Conservation (phyloP, 2,329 filamentous ascomycete species). For the Colletotrichum sp. region DNA sequence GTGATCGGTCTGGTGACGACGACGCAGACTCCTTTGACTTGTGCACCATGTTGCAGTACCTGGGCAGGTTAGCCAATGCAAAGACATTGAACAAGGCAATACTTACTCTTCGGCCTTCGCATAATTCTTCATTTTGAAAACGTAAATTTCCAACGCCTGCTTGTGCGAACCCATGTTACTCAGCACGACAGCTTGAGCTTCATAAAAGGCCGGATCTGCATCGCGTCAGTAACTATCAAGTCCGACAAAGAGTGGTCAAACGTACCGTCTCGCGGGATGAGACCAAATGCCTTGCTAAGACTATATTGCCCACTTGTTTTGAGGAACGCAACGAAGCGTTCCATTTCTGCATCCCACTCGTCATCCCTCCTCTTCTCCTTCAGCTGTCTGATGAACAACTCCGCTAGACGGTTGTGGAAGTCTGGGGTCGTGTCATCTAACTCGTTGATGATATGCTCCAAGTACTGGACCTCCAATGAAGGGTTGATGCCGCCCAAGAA, state of each 20-base stretch:
- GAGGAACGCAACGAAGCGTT: conserved; percentile 76
- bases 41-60: conserved; percentile 89
- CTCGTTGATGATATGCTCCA: conserved; percentile 91
- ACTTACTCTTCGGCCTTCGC: conserved; percentile 89
- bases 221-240: conserved; percentile 17
- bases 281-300: conserved; percentile 74
- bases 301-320: conserved; percentile 81
- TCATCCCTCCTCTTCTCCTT: conserved; percentile 45
- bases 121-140: conserved; percentile 90
- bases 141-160: conserved; percentile 95
- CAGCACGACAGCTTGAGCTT: conserved; percentile 87
- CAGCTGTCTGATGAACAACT: conserved; percentile 68
- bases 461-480: conserved; percentile 77
- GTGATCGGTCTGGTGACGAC: conserved; percentile 31
- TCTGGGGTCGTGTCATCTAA: conserved; percentile 84
- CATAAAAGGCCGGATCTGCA: conserved; percentile 82
- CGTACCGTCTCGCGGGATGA: conserved; percentile 81
- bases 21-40: conserved; percentile 56
- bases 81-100: neutral
- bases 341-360: conserved; percentile 63
- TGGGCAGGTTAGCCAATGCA: conserved; percentile 35
- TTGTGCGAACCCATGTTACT: conserved; percentile 96
- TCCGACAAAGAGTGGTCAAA: neutral
- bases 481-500: conserved; percentile 76
- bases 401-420: conserved; percentile 84